A percentile compares a stretch with the other conserved stretches of the same genome.
phyloP scores from a whole-genome alignment of 306 rosid genomes.

The Notholithocarpus densiflorus region DNA sequence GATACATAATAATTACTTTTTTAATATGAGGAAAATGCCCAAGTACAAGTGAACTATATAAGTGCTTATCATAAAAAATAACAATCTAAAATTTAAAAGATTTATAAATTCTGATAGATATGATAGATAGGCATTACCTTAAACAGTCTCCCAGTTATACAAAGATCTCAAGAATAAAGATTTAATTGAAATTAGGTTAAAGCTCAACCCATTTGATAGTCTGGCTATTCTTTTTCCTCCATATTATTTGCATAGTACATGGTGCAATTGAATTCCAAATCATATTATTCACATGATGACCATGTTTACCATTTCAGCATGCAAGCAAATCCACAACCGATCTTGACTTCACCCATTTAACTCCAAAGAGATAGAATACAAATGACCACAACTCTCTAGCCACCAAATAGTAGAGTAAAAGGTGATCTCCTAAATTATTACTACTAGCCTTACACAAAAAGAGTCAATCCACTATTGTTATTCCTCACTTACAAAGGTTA shows the following conservation, averaged over 20 bases:
- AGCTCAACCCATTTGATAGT: not conserved
- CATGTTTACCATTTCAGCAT: too few species aligned
- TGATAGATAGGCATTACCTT: too few species aligned
- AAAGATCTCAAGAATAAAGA: not conserved
- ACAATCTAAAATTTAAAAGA: too few species aligned
- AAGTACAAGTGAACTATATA: too few species aligned
- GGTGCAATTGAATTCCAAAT: not conserved
- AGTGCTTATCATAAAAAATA: too few species aligned
- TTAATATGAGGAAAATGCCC: too few species aligned
- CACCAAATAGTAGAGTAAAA: not conserved
- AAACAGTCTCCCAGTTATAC: too few species aligned
- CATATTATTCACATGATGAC: not conserved
- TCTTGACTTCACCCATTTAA: too few species aligned
- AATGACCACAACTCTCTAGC: not conserved
- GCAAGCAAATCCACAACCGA: too few species aligned
- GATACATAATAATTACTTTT: not conserved
- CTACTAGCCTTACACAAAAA: not conserved
- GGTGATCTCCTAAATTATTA: not conserved
- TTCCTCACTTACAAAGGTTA: not conserved
- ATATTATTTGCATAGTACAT: not conserved
- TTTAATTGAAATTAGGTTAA: not conserved
- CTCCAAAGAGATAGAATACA: too few species aligned
- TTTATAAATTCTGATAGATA: too few species aligned
- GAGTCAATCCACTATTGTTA: not conserved
- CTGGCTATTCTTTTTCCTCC: not conserved